Conservation (phyloP, 257 asterid species). For the Nicotiana attenuata region DNA sequence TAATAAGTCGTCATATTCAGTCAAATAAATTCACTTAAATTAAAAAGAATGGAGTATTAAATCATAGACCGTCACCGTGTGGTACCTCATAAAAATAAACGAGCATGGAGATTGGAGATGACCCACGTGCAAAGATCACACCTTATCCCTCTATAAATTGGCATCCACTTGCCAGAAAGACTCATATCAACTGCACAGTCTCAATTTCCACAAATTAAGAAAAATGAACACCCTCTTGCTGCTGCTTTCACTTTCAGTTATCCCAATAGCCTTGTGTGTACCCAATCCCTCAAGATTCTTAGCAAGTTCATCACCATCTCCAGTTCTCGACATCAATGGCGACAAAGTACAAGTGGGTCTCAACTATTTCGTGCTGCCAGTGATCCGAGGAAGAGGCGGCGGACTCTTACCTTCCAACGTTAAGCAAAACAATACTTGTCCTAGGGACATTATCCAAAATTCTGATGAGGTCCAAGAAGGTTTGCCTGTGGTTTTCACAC, state of each 20-base stretch:
- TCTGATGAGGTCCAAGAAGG: conserved; percentile 7
- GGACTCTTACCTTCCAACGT: background rate
- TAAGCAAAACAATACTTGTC: background rate
- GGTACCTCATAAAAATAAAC: background rate
- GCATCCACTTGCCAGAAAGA: background rate
- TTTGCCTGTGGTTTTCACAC: conserved; percentile 4
- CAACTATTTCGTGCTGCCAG: conserved; percentile 6
- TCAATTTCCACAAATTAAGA: background rate
- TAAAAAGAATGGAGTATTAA: too few relatives aligned
- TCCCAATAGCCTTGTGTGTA: background rate
- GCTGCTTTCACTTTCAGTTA: background rate
- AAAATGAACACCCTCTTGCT: background rate
- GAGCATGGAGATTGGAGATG: background rate
- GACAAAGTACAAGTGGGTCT: background rate
- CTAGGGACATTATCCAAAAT: conserved; percentile 3
- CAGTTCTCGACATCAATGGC: conserved; percentile 1
- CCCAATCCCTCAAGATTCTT: background rate
- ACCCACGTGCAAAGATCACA: background rate
- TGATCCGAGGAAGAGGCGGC: conserved; percentile 7
- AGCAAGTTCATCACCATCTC: background rate
- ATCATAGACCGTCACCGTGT: background rate
- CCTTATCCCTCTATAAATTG: background rate
- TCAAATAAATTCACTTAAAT: too few relatives aligned
- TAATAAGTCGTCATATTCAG: too few relatives aligned
- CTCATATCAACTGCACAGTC: background rate